These are phyloP conservation scores for Rhodofomes roseus DNA, from an alignment of 1,284 basidiomycete genomes.

Conservation along the genomic window DNA sequence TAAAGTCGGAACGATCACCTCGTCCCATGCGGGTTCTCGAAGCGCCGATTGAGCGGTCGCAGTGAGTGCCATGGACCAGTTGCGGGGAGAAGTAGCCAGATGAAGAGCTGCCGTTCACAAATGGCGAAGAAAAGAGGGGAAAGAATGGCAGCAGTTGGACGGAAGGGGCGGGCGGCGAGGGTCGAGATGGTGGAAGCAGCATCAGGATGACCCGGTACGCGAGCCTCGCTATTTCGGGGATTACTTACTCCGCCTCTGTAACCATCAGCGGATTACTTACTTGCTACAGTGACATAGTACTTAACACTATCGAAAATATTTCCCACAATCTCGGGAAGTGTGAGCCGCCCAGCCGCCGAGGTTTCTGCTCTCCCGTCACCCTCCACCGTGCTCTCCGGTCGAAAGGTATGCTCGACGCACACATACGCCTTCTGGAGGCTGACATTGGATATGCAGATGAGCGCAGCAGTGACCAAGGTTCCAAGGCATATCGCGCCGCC, in stretches of 20 bases:
- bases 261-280: slow-evolving; percentile 85
- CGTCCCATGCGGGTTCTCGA: slow-evolving; percentile 62
- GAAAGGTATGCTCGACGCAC: not conserved
- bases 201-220: not conserved
- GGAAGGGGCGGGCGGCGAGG: slow-evolving; percentile 2
- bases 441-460: slow-evolving; percentile 16
- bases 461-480: slow-evolving; percentile 15
- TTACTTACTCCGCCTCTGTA: slow-evolving; percentile 44
- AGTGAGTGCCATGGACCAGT: slow-evolving; percentile 33
- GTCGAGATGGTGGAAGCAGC: not conserved
- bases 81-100: slow-evolving; percentile 8
- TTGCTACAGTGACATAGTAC: no score
- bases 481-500: slow-evolving; percentile 15
- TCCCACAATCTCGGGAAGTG: not conserved
- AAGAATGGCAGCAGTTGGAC: slow-evolving; percentile 22
- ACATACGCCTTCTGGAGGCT: no score
- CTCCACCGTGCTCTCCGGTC: not conserved
- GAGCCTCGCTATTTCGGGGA: not conserved
- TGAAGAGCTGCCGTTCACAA: slow-evolving; percentile 18
- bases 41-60: slow-evolving; percentile 47
- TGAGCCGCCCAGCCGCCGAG: no score
- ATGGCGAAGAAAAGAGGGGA: slow-evolving; percentile 18
- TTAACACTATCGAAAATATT: not conserved
- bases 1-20: slow-evolving; percentile 65
- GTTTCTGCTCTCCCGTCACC: not conserved